Conservation (phyloP, 2,329 filamentous ascomycete species). For the Phyllosticta capitalensis region DNA sequence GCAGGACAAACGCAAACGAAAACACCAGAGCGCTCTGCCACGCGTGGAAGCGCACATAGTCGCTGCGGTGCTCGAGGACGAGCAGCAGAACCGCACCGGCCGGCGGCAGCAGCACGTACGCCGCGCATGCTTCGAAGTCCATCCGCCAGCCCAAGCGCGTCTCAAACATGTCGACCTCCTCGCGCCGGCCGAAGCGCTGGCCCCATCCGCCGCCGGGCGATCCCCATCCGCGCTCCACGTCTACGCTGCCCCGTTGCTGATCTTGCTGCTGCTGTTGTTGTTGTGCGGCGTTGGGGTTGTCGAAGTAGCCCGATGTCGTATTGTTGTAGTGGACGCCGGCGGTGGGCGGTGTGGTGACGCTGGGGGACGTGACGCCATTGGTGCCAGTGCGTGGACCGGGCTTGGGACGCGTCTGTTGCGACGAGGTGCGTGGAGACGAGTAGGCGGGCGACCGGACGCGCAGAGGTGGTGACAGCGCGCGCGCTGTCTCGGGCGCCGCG, state of each 20-base stretch:
- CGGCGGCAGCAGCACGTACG: conserved; percentile 78
- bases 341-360: background rate
- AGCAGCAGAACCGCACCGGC: conserved; percentile 76
- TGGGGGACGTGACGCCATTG: conserved; percentile 17
- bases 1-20: conserved; percentile 60
- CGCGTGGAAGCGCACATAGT: conserved; percentile 95
- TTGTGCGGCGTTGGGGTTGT: conserved; percentile 1
- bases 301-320: conserved; percentile 28
- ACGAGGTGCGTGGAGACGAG: conserved; percentile 37
- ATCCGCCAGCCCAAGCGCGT: conserved; percentile 79
- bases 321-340: conserved; percentile 17
- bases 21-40: conserved; percentile 90
- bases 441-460: conserved; percentile 32
- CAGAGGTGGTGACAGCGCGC: conserved; percentile 63
- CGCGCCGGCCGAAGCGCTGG: conserved; percentile 41
- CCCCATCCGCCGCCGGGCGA: conserved; percentile 26
- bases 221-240: conserved; percentile 12
- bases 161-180: conserved; percentile 71
- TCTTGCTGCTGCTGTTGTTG: background rate
- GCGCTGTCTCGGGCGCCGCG: conserved; percentile 72
- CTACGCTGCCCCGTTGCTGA: background rate
- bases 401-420: conserved; percentile 25
- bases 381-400: conserved; percentile 23
- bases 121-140: conserved; percentile 82
- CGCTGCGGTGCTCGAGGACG: conserved; percentile 84